Evolutionary conservation across 768 basidiomycete species (phyloP), one percentile per base, ranked within the genome.

Genomic region (Xanthoconium purpureum): DNA sequence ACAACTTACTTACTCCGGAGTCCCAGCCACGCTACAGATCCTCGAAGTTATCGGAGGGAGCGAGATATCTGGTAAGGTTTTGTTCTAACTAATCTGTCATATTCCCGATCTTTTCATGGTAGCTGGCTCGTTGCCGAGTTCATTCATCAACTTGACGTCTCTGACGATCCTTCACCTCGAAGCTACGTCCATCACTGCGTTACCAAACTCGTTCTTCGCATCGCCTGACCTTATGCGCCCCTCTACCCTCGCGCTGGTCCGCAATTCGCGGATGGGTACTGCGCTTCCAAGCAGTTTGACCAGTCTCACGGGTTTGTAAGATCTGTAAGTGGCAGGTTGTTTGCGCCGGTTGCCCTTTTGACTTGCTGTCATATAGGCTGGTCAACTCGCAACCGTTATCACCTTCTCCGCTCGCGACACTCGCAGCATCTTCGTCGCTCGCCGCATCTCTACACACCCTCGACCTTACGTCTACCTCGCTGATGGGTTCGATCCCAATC

Each of bases 1-100:
- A 51, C 68, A 69, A 56, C 66, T 82, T 29, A 73, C 71, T 0
- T 80, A 75, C 57, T 81, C 80, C 9, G 78, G 73, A 8, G 73
- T 82, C 11, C 80, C 81, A n/a, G 71, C 74, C 17, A 65, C 68
- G 3, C 59, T 82, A 2, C 80, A 76, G 55, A 65, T 60, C 11
- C 65, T 82, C 20, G 57, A 68, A 46, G 60, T 82, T 15, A 57
- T 76, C 17, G 80, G 81, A 9, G 75, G 78, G 40, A 71, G 69
- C 28, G 67, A 63, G 35, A 62, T 75, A 32, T 81, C 80, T 49
- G 74, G 79, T 78, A 62, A 50, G 73, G 59, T 20, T 24, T 17
- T 54, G 10, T n/a, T 20, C 28, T 24, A 45, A 52, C 8, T n/a
- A 24, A 36, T n/a, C 15, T 3, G n/a, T 7, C 2, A 7, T 29